Conservation (phyloP, 2,329 filamentous ascomycete species). For the Pseudopyricularia javanii region DNA sequence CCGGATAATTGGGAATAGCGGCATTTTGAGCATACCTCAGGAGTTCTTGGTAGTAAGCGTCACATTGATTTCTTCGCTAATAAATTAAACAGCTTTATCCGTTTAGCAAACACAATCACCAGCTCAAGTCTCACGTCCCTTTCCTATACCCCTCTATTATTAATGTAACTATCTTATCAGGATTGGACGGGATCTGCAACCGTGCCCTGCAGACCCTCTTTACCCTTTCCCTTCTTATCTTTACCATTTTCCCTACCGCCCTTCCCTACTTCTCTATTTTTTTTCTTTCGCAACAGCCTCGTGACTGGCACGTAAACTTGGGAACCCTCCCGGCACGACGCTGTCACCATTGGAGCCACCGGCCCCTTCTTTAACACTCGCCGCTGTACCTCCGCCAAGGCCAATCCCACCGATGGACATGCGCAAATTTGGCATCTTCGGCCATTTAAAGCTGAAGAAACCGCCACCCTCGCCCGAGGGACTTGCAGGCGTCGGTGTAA, state of each 20-base stretch:
- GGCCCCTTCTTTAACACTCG: not conserved
- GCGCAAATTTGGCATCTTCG: constrained; percentile 1
- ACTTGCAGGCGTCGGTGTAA: not conserved
- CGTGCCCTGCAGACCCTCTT: not conserved
- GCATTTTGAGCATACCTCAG: constrained; percentile 2
- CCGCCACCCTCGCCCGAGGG: not conserved
- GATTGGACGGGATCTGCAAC: not conserved
- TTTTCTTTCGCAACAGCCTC: not conserved
- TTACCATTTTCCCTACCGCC: not conserved
- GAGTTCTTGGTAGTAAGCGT: constrained; percentile 1
- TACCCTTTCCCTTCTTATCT: not conserved
- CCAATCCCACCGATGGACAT: constrained; percentile 1
- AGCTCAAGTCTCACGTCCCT: no score
- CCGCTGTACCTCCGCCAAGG: not conserved
- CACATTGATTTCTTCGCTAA: not conserved
- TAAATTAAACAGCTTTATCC: not conserved
- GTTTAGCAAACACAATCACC: no score
- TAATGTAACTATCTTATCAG: not conserved
- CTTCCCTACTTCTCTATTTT: not conserved
- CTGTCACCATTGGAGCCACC: not conserved
- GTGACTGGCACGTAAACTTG: not conserved
- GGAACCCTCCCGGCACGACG: not conserved
- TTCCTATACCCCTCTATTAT: not conserved
- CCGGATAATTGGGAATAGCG: not conserved
- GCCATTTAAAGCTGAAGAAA: constrained; percentile 1